These are phyloP conservation scores for Zalerion maritima DNA, from an alignment of 495 filamentous ascomycete genomes.

Conservation along the genomic window DNA sequence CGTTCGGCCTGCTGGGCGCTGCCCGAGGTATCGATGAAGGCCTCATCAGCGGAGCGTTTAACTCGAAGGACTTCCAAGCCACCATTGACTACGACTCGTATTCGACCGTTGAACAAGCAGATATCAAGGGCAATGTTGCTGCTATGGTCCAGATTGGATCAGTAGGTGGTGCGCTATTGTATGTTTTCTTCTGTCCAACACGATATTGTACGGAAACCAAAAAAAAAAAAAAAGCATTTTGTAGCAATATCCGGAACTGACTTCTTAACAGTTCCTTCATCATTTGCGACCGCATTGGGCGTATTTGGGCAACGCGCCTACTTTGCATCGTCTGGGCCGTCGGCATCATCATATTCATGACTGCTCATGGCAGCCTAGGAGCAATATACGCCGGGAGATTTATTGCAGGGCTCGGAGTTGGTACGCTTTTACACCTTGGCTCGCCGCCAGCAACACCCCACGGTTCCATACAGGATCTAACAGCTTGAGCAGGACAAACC, in stretches of 20 bases:
- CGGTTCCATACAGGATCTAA: not conserved
- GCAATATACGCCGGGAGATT: conserved; percentile 55
- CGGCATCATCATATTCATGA: conserved; percentile 56
- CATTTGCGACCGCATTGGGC: conserved; percentile 52
- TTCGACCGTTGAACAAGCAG: conserved; percentile 35
- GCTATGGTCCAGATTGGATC: conserved; percentile 61
- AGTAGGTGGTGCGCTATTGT: conserved; percentile 49
- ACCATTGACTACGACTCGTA: conserved; percentile 42
- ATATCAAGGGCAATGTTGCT: conserved; percentile 55
- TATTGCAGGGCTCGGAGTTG: conserved; percentile 53
- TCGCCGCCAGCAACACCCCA: conserved; percentile 1
- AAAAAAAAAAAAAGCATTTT: too few relatives aligned
- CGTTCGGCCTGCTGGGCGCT: conserved; percentile 55
- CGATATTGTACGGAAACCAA: too few relatives aligned
- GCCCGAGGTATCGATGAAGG: conserved; percentile 63
- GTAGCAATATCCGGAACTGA: too few relatives aligned
- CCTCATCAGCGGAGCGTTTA: conserved; percentile 51
- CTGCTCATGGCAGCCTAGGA: conserved; percentile 40
- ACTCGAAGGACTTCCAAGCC: conserved; percentile 44
- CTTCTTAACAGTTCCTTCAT: conserved; percentile 42
- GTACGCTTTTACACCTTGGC: too few relatives aligned
- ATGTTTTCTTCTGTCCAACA: too few relatives aligned
- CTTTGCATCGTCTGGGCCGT: conserved; percentile 52
- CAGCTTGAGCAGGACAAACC: conserved; percentile 27
- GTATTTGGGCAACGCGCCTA: conserved; percentile 54